A percentile compares a stretch with the other conserved stretches of the same genome.
phyloP scores from a whole-genome alignment of 441 rosid genomes.

The Eutrema salsugineum region DNA sequence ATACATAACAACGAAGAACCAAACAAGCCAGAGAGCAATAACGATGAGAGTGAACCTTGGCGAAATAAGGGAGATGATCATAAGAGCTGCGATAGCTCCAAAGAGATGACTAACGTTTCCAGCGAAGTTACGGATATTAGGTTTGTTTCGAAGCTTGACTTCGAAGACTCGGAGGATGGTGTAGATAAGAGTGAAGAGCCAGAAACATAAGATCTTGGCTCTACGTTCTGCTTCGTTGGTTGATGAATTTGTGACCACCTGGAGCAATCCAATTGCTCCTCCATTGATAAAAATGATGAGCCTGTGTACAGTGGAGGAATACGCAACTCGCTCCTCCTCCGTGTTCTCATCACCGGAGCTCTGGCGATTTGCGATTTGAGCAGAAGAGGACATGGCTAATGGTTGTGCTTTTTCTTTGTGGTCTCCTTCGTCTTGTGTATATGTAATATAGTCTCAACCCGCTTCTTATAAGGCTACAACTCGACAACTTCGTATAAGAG shows the following conservation, averaged over 20 bases:
- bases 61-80: not conserved
- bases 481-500: no score
- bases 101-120: slow-evolving; percentile 12
- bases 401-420: not conserved
- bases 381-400: not conserved
- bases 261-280: slow-evolving; percentile 6
- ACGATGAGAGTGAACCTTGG: not conserved
- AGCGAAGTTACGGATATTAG: not conserved
- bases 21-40: slow-evolving; percentile 3
- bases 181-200: not conserved
- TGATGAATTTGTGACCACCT: not conserved
- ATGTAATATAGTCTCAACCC: no score
- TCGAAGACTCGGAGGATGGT: not conserved
- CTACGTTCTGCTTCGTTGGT: not conserved
- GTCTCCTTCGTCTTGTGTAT: no score
- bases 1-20: not conserved
- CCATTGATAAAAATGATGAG: not conserved
- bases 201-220: not conserved
- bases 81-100: slow-evolving; percentile 9
- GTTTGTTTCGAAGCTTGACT: not conserved
- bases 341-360: not conserved
- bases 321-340: not conserved
- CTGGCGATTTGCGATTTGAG: not conserved
- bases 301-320: slow-evolving; percentile 3
- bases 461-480: no score